These are phyloP conservation scores for Pogostemon cablin DNA, from an alignment of 257 asterid genomes.

Conservation along the genomic window DNA sequence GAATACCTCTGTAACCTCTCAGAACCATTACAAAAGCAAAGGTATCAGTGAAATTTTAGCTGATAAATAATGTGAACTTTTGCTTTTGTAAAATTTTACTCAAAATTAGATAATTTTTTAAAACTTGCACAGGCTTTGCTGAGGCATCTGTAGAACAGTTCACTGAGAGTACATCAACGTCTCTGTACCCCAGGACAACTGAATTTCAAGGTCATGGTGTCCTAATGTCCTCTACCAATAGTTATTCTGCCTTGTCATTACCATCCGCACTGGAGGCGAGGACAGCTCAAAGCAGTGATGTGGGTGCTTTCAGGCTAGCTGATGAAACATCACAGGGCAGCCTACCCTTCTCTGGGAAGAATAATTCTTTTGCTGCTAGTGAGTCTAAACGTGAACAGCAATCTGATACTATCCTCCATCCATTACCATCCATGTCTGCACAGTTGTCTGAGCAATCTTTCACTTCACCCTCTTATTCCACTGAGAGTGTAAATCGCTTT, in stretches of 20 bases:
- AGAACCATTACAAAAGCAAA: conserved; percentile 45
- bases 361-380: conserved; percentile 33
- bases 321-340: conserved; percentile 42
- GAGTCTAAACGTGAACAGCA: conserved; percentile 39
- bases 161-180: conserved; percentile 35
- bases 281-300: conserved; percentile 34
- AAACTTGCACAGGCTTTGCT: conserved; percentile 42
- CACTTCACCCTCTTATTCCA: conserved; percentile 32
- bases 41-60: conserved; percentile 43
- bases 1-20: conserved; percentile 40
- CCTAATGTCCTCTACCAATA: conserved; percentile 39
- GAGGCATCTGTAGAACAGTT: conserved; percentile 44
- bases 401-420: conserved; percentile 35
- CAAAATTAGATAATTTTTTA: conserved; percentile 20
- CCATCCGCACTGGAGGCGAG: conserved; percentile 38
- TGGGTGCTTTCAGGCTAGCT: conserved; percentile 33
- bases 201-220: conserved; percentile 38
- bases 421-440: conserved; percentile 34
- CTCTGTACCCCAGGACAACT: conserved; percentile 41
- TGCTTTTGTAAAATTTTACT: conserved; percentile 26
- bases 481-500: conserved; percentile 32
- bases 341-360: conserved; percentile 33
- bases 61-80: conserved; percentile 12
- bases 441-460: conserved; percentile 41
- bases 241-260: conserved; percentile 32